phyloP scores from a whole-genome alignment of 116 monocot genomes.

The Thalassia testudinum region DNA sequence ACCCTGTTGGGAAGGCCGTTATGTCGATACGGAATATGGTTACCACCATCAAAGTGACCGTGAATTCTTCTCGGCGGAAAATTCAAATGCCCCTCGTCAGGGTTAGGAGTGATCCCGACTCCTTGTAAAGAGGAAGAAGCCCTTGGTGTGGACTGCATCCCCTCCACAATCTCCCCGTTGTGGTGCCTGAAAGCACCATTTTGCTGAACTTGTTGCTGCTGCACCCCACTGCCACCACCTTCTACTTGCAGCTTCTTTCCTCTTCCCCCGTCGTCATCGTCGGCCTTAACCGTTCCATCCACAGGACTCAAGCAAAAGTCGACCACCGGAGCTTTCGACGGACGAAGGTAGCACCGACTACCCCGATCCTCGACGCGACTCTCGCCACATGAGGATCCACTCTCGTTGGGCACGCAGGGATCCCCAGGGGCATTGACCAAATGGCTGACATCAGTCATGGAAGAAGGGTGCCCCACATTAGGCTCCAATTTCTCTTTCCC shows the following conservation, averaged over 20 bases:
- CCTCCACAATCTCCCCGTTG: not conserved
- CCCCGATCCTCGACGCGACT: slow-evolving; percentile 7
- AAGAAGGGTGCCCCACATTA: too few species aligned
- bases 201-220: not conserved
- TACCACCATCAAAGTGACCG: not conserved
- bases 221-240: not conserved
- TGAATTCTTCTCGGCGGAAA: slow-evolving; percentile 8
- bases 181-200: not conserved
- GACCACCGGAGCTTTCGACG: slow-evolving; percentile 9
- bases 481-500: too few species aligned
- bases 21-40: slow-evolving; percentile 6
- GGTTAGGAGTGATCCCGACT: slow-evolving; percentile 11
- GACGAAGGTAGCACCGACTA: slow-evolving; percentile 5
- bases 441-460: too few species aligned
- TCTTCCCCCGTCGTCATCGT: slow-evolving; percentile 6
- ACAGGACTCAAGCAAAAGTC: slow-evolving; percentile 1
- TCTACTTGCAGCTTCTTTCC: slow-evolving; percentile 14
- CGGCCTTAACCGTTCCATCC: slow-evolving; percentile 6
- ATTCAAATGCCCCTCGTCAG: slow-evolving; percentile 39
- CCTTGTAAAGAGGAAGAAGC: not conserved
- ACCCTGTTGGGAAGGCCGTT: slow-evolving; percentile 13
- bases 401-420: not conserved
- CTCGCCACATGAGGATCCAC: too few species aligned
- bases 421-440: too few species aligned
- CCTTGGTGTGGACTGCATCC: slow-evolving; percentile 2